Percentiles rank a stretch among this genome's conserved stretches.
Conservation (phyloP, 768 basidiomycete species). For the Russula olivacea region DNA sequence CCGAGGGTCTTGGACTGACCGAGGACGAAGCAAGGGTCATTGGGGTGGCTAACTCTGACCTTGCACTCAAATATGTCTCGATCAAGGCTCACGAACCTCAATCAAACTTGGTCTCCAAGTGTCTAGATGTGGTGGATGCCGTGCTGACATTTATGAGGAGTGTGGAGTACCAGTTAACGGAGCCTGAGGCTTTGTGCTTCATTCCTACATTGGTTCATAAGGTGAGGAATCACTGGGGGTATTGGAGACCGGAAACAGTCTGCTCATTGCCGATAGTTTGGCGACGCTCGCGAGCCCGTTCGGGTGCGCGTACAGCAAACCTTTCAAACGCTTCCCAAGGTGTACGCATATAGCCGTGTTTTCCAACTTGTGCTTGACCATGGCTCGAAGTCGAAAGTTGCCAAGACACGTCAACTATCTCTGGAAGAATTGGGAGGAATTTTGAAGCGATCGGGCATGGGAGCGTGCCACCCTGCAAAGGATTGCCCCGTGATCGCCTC, state of each 20-base stretch:
- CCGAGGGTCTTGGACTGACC: slow-evolving; percentile 44
- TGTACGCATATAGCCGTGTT: slow-evolving; percentile 89
- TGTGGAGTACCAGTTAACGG: slow-evolving; percentile 71
- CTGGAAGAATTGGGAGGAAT: slow-evolving; percentile 76
- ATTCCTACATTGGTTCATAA: slow-evolving; percentile 87
- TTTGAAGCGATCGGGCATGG: slow-evolving; percentile 76
- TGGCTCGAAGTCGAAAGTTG: slow-evolving; percentile 84
- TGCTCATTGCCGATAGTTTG: slow-evolving; percentile 52
- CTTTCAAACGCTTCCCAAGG: slow-evolving; percentile 77
- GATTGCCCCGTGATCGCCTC: slow-evolving; percentile 72
- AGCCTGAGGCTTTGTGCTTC: slow-evolving; percentile 82
- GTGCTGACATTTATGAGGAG: slow-evolving; percentile 69
- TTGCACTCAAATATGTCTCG: slow-evolving; percentile 89
- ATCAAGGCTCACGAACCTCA: slow-evolving; percentile 87
- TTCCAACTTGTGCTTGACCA: slow-evolving; percentile 85
- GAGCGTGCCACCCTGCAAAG: slow-evolving; percentile 73
- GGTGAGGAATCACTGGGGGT: slow-evolving; percentile 44
- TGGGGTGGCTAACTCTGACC: slow-evolving; percentile 82
- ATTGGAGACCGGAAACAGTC: not conserved
- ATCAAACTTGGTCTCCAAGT: slow-evolving; percentile 81
- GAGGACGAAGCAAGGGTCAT: slow-evolving; percentile 50
- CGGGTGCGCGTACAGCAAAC: slow-evolving; percentile 76
- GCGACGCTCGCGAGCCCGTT: slow-evolving; percentile 83
- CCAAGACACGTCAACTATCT: slow-evolving; percentile 83
- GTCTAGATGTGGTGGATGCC: slow-evolving; percentile 79